These are phyloP conservation scores for Metarhizium anisopliae DNA, from an alignment of 2,329 filamentous ascomycete species.

Conservation along the genomic window DNA sequence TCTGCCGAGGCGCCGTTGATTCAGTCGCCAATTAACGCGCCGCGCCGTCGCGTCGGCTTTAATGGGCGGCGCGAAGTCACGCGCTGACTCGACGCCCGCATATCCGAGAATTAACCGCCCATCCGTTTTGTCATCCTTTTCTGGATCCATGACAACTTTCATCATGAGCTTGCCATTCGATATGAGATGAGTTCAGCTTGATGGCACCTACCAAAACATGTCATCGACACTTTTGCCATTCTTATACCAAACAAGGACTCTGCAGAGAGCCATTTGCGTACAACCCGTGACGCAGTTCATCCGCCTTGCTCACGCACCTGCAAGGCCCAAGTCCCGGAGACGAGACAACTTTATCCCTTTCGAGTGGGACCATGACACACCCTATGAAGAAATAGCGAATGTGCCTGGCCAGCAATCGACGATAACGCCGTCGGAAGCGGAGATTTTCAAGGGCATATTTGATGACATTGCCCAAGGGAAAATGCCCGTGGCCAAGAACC, in stretches of 20 bases:
- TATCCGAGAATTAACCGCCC: neutral
- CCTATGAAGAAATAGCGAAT: constrained; percentile 9
- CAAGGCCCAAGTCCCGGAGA: constrained; percentile 7
- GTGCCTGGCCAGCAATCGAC: constrained; percentile 30
- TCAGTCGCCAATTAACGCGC: neutral
- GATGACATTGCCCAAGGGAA: constrained; percentile 29
- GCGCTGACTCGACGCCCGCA: neutral
- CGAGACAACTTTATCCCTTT: constrained; percentile 41
- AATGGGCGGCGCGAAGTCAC: constrained; percentile 11
- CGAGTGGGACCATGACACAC: constrained; percentile 29
- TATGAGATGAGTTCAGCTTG: neutral
- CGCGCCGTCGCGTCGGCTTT: constrained; percentile 4
- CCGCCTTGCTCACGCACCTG: constrained; percentile 12
- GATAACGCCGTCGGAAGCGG: constrained; percentile 48
- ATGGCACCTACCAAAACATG: constrained; percentile 23
- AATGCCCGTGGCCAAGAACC: constrained; percentile 20
- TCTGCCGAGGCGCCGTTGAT: neutral
- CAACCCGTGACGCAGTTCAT: constrained; percentile 14
- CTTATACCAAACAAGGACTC: constrained; percentile 63
- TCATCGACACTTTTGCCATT: constrained; percentile 51
- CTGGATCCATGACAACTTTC: neutral
- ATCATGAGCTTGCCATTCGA: neutral
- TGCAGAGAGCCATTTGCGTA: constrained; percentile 20
- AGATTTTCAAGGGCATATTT: constrained; percentile 51
- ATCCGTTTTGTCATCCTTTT: neutral